phyloP scores from a whole-genome alignment of 306 rosid genomes.

The Neltuma alba region DNA sequence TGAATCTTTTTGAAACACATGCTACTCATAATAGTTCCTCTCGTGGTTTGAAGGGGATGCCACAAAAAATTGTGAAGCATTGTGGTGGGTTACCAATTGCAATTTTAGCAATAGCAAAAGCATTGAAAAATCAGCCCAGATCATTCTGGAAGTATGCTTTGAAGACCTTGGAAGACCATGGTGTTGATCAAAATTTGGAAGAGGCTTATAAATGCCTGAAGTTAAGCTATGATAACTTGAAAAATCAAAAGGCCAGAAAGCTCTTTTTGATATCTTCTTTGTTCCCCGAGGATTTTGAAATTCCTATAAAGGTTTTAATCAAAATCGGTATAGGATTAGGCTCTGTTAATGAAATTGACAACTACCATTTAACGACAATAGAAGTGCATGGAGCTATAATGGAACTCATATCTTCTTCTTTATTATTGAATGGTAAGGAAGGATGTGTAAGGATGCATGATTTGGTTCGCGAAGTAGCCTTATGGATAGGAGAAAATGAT shows the following conservation, averaged over 20 bases:
- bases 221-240: constrained; percentile 30
- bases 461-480: constrained; percentile 18
- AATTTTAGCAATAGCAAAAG: background rate
- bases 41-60: background rate
- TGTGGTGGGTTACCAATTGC: constrained; percentile 32
- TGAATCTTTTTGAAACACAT: constrained; percentile 11
- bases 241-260: background rate
- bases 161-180: background rate
- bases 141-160: constrained; percentile 2
- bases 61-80: background rate
- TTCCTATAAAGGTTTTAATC: background rate
- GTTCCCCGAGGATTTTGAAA: constrained; percentile 27
- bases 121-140: background rate
- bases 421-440: background rate
- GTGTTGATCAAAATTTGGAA: background rate
- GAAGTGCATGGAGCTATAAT: background rate
- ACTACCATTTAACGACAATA: background rate
- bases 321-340: constrained; percentile 11
- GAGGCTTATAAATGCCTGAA: constrained; percentile 26
- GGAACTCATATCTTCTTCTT: constrained; percentile 18
- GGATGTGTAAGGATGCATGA: constrained; percentile 33
- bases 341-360: background rate
- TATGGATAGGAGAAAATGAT: background rate
- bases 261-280: constrained; percentile 26
- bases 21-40: background rate